Evolutionary conservation across 2,329 filamentous ascomycete species (phyloP).

Genomic region (Aphanoascus verrucosus): DNA sequence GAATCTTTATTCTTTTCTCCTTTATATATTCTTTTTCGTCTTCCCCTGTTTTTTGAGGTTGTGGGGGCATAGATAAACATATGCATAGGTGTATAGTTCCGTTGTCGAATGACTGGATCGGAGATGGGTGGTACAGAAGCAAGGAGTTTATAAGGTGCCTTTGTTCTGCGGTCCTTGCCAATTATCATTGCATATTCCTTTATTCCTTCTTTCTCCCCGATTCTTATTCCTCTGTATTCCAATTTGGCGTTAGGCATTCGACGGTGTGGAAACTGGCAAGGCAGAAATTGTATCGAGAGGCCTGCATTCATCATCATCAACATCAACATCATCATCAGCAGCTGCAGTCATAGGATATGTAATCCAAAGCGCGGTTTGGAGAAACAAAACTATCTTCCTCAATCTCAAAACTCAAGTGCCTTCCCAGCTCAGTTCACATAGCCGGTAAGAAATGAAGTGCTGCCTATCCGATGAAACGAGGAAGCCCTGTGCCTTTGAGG

Average conservation of each 20-base stretch:
- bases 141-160: not conserved
- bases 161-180: not conserved
- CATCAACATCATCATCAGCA: too few relatives aligned
- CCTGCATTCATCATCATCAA: too few relatives aligned
- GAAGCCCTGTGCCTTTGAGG: too few relatives aligned
- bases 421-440: too few relatives aligned
- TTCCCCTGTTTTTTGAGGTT: not conserved
- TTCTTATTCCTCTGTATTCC: not conserved
- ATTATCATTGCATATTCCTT: not conserved
- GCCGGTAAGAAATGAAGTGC: too few relatives aligned
- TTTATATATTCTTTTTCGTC: not conserved
- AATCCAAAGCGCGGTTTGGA: too few relatives aligned
- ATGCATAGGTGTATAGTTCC: not conserved
- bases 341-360: too few relatives aligned
- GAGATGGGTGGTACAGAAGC: not conserved
- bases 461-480: too few relatives aligned
- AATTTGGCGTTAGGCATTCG: not conserved
- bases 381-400: too few relatives aligned
- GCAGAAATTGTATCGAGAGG: too few relatives aligned
- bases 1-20: not conserved
- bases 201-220: not conserved
- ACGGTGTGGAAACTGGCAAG: too few relatives aligned
- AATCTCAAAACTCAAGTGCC: too few relatives aligned
- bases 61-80: not conserved
- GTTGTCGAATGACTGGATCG: not conserved